phyloP scores from a whole-genome alignment of 768 basidiomycete species.

The Holtermanniella nyarrowii region DNA sequence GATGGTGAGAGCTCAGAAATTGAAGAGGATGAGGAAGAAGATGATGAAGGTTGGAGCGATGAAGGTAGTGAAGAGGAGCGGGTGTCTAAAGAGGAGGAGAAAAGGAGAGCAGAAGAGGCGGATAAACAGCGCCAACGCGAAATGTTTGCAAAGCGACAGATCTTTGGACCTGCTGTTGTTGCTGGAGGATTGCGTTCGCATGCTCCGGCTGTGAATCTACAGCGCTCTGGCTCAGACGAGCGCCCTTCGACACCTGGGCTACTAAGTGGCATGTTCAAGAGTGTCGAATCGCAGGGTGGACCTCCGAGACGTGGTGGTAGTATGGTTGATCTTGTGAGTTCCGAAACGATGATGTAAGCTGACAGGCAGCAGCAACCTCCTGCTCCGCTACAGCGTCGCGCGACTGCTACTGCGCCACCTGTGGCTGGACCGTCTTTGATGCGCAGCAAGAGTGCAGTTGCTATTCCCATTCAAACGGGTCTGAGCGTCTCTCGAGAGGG shows the following conservation, averaged over 20 bases:
- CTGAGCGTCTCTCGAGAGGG: constrained; percentile 24
- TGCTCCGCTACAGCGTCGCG: constrained; percentile 22
- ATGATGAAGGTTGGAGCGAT: constrained; percentile 18
- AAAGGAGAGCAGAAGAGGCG: constrained; percentile 25
- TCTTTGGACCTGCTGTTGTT: constrained; percentile 15
- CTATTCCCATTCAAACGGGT: constrained; percentile 37
- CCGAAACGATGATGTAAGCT: constrained; percentile 9
- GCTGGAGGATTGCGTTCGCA: background rate
- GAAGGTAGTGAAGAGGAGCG: constrained; percentile 9
- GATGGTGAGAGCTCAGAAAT: constrained; percentile 9
- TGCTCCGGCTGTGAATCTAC: background rate
- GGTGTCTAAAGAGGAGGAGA: background rate
- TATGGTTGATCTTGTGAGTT: constrained; percentile 39
- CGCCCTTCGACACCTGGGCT: constrained; percentile 13
- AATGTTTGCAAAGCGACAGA: constrained; percentile 40
- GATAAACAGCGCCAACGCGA: constrained; percentile 38
- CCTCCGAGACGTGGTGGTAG: constrained; percentile 24
- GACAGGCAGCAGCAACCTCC: constrained; percentile 5
- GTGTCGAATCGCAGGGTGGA: constrained; percentile 9
- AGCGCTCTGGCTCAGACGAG: constrained; percentile 1
- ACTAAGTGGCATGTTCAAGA: constrained; percentile 32
- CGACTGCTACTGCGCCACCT: constrained; percentile 18
- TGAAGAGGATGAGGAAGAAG: constrained; percentile 26
- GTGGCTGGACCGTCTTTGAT: constrained; percentile 19
- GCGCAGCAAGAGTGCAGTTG: constrained; percentile 37